These are phyloP conservation scores for Parietichytrium sp. DNA, from an alignment of 108 stramenopile species.

Conservation along the genomic window DNA sequence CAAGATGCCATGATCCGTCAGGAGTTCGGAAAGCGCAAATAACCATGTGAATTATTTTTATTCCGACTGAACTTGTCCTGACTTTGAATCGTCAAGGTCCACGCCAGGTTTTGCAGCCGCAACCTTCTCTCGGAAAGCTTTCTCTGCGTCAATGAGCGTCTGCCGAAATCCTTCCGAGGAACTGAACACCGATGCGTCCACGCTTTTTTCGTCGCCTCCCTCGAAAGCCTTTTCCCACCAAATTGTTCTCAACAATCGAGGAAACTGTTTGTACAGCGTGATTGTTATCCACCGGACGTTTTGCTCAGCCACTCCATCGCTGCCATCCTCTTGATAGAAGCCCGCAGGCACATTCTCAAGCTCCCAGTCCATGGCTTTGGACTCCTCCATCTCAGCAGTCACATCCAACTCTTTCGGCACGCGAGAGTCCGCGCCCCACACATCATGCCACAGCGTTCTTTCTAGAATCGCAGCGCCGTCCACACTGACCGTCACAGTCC, in stretches of 20 bases:
- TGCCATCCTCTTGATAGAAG: neutral
- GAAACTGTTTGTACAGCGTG: neutral
- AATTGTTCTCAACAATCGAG: neutral
- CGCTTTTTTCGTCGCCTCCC: constrained; percentile 2
- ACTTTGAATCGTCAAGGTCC: too few species aligned
- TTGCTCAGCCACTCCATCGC: neutral
- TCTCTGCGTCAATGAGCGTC: neutral
- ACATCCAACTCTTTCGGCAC: neutral
- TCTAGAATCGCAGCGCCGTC: neutral
- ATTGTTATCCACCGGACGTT: neutral
- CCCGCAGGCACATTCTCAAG: neutral
- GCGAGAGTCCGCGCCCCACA: constrained; percentile 19
- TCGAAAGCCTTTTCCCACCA: constrained; percentile 12
- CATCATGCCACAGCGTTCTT: neutral
- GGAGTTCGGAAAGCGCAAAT: neutral
- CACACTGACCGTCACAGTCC: neutral
- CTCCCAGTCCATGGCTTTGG: constrained; percentile 17
- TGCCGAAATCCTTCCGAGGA: neutral
- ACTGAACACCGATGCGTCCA: neutral
- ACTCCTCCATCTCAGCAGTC: neutral
- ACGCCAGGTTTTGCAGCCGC: neutral
- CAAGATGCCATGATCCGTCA: constrained; percentile 3
- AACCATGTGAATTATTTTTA: too few species aligned
- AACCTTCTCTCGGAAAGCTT: neutral
- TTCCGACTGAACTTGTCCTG: too few species aligned